These are phyloP conservation scores for Tremellales sp. DNA, from an alignment of 1,284 basidiomycete species.

Conservation along the genomic window DNA sequence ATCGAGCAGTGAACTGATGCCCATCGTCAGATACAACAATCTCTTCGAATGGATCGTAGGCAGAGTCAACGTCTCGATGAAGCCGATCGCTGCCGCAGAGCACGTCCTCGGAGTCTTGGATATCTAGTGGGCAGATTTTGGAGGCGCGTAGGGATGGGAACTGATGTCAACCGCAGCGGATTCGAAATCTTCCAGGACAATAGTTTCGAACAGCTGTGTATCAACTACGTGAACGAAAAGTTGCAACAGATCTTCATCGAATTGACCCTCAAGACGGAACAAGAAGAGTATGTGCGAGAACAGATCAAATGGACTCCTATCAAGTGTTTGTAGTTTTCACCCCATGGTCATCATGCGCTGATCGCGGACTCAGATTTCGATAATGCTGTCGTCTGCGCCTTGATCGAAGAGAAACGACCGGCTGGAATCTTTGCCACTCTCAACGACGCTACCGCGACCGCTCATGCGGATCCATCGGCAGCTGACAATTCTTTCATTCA, in stretches of 20 bases:
- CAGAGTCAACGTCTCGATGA: conserved; percentile 94
- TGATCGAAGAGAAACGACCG: conserved; percentile 93
- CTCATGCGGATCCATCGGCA: conserved; percentile 92
- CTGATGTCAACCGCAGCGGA: conserved; percentile 48
- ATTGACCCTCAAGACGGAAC: conserved; percentile 96
- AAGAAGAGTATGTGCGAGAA: conserved; percentile 97
- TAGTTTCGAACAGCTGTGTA: conserved; percentile 98
- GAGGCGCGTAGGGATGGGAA: no score
- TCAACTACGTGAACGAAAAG: conserved; percentile 99
- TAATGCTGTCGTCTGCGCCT: conserved; percentile 79
- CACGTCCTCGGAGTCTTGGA: conserved; percentile 96
- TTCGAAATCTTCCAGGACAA: conserved; percentile 99
- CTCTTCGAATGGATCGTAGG: conserved; percentile 99
- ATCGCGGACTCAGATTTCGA: conserved; percentile 43
- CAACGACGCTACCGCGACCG: conserved; percentile 97
- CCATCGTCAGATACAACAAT: conserved; percentile 70
- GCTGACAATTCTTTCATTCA: conserved; percentile 98
- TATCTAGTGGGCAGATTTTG: conserved; percentile 61
- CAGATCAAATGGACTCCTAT: conserved; percentile 99
- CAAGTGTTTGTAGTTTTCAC: conserved; percentile 56
- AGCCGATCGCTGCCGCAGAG: conserved; percentile 66
- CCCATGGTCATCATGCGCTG: not conserved
- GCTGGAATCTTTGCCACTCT: conserved; percentile 97
- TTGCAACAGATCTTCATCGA: conserved; percentile 99
- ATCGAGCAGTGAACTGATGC: conserved; percentile 3